phyloP scores from a whole-genome alignment of 805 yeast species.

The Brettanomyces naardenensis region DNA sequence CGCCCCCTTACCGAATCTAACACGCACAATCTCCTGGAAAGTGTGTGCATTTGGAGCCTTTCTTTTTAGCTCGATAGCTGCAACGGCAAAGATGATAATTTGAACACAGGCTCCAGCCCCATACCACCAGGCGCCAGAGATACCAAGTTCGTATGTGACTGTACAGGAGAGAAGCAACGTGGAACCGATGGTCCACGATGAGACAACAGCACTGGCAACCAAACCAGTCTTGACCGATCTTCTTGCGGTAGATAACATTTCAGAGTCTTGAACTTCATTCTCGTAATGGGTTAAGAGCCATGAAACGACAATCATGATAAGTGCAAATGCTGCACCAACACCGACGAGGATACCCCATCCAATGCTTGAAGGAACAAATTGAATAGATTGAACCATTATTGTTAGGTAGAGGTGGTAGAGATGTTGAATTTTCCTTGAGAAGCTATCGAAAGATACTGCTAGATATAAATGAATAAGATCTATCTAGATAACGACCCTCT shows the following conservation, averaged over 20 bases:
- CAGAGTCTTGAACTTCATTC: constrained; percentile 35
- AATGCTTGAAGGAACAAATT: constrained; percentile 14
- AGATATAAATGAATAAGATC: no score
- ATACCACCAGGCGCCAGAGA: constrained; percentile 30
- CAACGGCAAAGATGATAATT: constrained; percentile 24
- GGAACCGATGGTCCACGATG: constrained; percentile 30
- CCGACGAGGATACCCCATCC: constrained; percentile 40
- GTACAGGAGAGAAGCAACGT: constrained; percentile 24
- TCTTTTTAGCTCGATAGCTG: constrained; percentile 27
- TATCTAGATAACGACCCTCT: no score
- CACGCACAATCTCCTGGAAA: constrained; percentile 25
- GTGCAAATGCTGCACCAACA: constrained; percentile 36
- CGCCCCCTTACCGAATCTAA: constrained; percentile 25
- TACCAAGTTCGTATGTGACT: constrained; percentile 26
- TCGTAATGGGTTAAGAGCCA: constrained; percentile 27
- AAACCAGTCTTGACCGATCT: constrained; percentile 30
- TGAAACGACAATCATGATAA: constrained; percentile 30
- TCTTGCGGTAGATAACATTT: constrained; percentile 31
- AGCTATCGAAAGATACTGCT: no score
- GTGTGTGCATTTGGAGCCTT: constrained; percentile 31
- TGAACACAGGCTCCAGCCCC: constrained; percentile 29
- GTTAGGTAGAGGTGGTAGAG: no score
- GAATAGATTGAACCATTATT: background rate
- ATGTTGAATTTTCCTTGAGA: no score
- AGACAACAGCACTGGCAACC: constrained; percentile 29